Conservation (phyloP, 352 stramenopile species). For the Hyaloperonospora brassicae region DNA sequence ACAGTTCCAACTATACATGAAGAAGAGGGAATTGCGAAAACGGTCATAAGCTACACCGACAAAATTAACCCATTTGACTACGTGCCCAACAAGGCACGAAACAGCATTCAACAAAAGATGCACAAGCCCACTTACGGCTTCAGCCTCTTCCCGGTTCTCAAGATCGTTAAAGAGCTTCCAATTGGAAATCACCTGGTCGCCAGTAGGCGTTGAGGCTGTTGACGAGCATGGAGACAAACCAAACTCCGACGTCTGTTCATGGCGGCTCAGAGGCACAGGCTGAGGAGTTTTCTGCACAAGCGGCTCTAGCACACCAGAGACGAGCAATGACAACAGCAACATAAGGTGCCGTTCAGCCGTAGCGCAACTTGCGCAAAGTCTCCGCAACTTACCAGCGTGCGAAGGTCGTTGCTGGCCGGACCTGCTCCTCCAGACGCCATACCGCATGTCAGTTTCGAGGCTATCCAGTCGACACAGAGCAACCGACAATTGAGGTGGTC, state of each 20-base stretch:
- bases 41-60: background rate
- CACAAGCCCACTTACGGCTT: constrained; percentile 45
- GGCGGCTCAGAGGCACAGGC: background rate
- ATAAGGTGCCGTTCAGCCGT: constrained; percentile 4
- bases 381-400: constrained; percentile 8
- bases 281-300: background rate
- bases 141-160: constrained; percentile 76
- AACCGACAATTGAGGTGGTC: background rate
- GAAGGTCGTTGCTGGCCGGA: too few species aligned
- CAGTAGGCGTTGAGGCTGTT: constrained; percentile 29
- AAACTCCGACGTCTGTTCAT: background rate
- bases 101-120: background rate
- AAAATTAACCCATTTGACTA: background rate
- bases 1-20: constrained; percentile 53
- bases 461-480: constrained; percentile 1
- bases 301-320: constrained; percentile 16
- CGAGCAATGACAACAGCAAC: background rate
- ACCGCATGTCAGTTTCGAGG: too few species aligned
- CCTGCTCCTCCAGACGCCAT: too few species aligned
- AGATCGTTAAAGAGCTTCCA: constrained; percentile 86
- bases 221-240: constrained; percentile 22
- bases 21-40: constrained; percentile 1
- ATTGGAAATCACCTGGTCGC: constrained; percentile 68
- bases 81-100: background rate
- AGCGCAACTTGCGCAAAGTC: constrained; percentile 1